These are phyloP conservation scores for Mycena olivaceomarginata DNA, from an alignment of 768 basidiomycete species.

Conservation along the genomic window DNA sequence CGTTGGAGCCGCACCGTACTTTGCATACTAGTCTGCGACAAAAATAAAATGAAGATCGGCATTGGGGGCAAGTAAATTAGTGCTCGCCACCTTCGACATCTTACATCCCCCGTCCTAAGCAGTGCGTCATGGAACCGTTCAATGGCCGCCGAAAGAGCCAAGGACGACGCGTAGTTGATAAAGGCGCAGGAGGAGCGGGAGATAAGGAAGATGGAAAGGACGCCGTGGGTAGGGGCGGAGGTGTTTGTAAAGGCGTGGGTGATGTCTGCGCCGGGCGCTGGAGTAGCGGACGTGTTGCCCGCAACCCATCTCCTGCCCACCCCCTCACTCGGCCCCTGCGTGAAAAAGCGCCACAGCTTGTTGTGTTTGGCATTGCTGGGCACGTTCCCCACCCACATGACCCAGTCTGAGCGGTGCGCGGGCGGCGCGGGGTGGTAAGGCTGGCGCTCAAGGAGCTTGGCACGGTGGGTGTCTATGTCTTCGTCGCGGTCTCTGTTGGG, in stretches of 20 bases:
- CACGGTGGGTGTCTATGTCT: not conserved
- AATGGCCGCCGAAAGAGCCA: constrained; percentile 80
- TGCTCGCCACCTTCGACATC: constrained; percentile 84
- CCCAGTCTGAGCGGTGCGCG: constrained; percentile 82
- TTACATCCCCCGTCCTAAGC: constrained; percentile 80
- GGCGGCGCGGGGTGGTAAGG: constrained; percentile 80
- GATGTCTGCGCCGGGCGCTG: no score
- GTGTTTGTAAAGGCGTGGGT: no score
- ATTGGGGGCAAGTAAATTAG: not conserved
- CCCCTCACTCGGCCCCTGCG: constrained; percentile 46
- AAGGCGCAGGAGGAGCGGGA: constrained; percentile 94
- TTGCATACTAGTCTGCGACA: constrained; percentile 82
- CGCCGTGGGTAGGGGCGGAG: constrained; percentile 54
- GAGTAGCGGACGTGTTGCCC: no score
- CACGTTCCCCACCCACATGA: constrained; percentile 75
- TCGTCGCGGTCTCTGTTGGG: not conserved
- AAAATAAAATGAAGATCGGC: not conserved
- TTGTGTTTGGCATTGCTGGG: constrained; percentile 87
- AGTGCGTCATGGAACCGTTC: constrained; percentile 80
- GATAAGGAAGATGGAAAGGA: constrained; percentile 93
- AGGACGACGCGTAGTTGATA: constrained; percentile 86
- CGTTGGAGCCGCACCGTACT: constrained; percentile 73
- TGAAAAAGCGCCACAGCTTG: constrained; percentile 90
- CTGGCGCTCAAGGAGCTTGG: constrained; percentile 59
- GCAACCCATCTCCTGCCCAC: no score